phyloP scores from a whole-genome alignment of 2,329 filamentous ascomycete species.

The Sordariomycetes sp. region DNA sequence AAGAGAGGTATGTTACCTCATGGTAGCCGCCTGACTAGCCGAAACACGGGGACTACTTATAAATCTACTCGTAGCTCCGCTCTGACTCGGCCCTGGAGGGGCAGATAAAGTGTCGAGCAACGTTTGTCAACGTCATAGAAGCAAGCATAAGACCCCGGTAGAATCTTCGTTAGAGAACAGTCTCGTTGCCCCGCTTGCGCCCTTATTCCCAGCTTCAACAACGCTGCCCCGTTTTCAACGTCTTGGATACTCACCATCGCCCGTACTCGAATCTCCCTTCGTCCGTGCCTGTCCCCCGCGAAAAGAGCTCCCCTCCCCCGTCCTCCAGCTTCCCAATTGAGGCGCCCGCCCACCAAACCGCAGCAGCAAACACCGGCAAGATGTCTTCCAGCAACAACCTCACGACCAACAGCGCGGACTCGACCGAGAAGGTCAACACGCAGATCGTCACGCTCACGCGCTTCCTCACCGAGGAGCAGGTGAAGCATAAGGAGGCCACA shows the following conservation, averaged over 20 bases:
- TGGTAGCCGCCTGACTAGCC: not conserved
- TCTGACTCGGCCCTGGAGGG: no score
- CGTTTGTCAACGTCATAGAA: not conserved
- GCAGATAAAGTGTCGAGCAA: no score
- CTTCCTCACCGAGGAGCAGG: slow-evolving; percentile 92
- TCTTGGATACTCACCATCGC: no score
- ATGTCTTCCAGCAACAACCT: slow-evolving; percentile 10
- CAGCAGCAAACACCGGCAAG: not conserved
- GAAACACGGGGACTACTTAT: not conserved
- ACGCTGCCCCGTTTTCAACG: no score
- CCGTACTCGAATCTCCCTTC: no score
- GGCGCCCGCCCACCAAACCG: not conserved
- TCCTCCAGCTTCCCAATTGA: no score
- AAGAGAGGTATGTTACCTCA: not conserved
- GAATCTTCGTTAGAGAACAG: no score
- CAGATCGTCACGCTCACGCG: slow-evolving; percentile 92
- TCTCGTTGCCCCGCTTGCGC: no score
- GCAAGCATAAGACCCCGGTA: not conserved
- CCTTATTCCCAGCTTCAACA: no score
- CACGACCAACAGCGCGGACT: slow-evolving; percentile 34
- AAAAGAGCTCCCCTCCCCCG: no score
- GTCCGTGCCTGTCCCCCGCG: no score
- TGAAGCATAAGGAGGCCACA: slow-evolving; percentile 85
- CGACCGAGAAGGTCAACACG: slow-evolving; percentile 76
- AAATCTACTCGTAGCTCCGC: no score